Base-by-base conservation (phyloP, 176 grass and related monocot species). In the Sorghum bicolor region DNA sequence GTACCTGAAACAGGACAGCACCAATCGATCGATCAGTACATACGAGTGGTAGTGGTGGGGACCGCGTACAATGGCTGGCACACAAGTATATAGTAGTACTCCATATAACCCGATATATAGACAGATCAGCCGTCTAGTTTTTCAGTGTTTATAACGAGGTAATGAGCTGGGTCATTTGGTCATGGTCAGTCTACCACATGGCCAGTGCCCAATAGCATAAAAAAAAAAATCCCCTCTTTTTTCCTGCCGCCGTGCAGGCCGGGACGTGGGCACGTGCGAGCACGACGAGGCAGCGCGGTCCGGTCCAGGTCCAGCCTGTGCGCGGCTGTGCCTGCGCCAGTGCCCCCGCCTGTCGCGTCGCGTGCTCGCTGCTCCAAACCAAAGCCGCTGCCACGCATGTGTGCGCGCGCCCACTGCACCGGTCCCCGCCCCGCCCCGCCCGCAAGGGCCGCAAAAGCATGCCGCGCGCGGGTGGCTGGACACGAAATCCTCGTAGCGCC, bases 261-360 rank as follows among this genome's bases (percentile, higher is more conserved):
- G 80, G 74, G 80, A 90, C 87, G 87, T 92, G 83, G 86, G 93
- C 93, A 92, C 87, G 86, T 92, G 90, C 68, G 69, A 82, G 76
- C 89, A 94, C 87, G 80, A 87, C 78, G 76, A 79, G 68, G 83
- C 71, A 92, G 36, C 28, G 32, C 87, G 74, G 83, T 83, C 88
- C 83, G 85, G 90, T 75, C 87, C 90, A 93, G 77, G 71, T 83
- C 83, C 86, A 92, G 85, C 44, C 87, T 90, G 87, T 83, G 64
- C 64, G 47, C 45, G 29, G 45, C 50, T 55, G 61, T 81, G 79
- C 32, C 66, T 17, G 12, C 25, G 3, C n/a, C 12, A 6, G 48
- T 50, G 47, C 39, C n/a, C n/a, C 52, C 20, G 22, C 74, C 34
- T 77, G 74, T 39, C 32, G 3, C 75, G 86, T 85, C 69, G 60